Base-by-base conservation (phyloP, 2,329 filamentous ascomycete genomes). In the Fusarium chlamydosporum region DNA sequence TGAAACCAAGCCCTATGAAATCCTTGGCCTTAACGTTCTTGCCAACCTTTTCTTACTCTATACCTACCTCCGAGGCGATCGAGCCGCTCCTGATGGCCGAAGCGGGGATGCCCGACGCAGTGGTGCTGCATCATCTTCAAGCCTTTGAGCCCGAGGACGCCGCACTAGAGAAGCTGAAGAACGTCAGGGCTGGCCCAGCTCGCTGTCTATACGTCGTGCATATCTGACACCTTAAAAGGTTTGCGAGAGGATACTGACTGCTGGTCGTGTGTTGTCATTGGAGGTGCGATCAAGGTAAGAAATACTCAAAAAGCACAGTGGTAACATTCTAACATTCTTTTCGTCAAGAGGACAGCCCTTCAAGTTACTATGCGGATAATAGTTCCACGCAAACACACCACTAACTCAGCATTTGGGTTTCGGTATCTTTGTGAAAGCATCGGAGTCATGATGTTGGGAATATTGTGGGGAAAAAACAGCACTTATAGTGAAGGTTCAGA, bases 41-140 rank as follows among this genome's bases (percentile, higher is more conserved):
- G 1, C 40, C 40, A 46, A 40, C 42, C 4, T 47, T 35, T 40
- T 0, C 31, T 0, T 57, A 27, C 34, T 57, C 8, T 47, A 57
- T 47, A 8, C 27, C 33, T 1, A 59, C 8, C 8, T 47, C 34
- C 26, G 52, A 57, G 40, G 33, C 0, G 9, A 57, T 18, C 5
- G 40, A 23, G 13, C 13, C 27, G 0, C 33, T 40, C 0, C 11
- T 40, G 4, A 8, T 47, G 11, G 20, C 34, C 0, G 6, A 31
- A 0, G 8, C 4, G 1, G 0, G 29, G 1, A 16, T 46, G 43
- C 16, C 13, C 0, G 1, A 59, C 1, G 15, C 1, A 0, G 0
- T 57, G 0, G 16, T 9, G 0, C 40, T 47, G 5, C 29, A 35
- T 10, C 34, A 35, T 3, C 53, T 58, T 11, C 11, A 48, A 3